Evolutionary conservation across 495 filamentous ascomycete species (phyloP), one percentile per base, ranked within the genome.

Genomic region (Hypoxylon subgilvum): DNA sequence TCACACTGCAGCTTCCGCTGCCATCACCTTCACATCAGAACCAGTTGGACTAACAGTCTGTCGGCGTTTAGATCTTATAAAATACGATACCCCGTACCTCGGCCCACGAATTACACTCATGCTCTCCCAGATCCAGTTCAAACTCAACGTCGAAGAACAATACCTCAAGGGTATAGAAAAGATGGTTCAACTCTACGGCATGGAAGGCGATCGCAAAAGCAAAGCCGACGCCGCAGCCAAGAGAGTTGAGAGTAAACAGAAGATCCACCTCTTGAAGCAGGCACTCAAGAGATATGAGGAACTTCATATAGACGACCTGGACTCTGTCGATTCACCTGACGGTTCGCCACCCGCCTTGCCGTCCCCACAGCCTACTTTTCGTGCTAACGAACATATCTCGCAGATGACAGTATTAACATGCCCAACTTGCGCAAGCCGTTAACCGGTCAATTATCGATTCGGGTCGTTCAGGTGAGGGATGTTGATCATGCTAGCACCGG

Each of bases 81-180:
- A 97, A 85, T 96, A 91, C 77, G 95, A 99, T 71, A 97, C 93
- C 16, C 86, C 86, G 16, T 91, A 96, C 70, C 87, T 99, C 46
- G 94, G 94, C 21, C 95, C 95, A 27, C 91, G 95, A 52, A 99
- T 99, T 68, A 95, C 97, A 77, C 87, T 97, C 60, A 99, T 99
- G 94, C 78, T 99, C 67, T 96, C 94, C 13, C 94, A 99, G 72
- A 84, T 99, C 54, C 92, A 97, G 75, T 99, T 99, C 75, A 99
- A 99, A 75, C 78, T 97, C 39, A 97, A 93, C 66, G 95, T 99
- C 30, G 94, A 99, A 75, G 96, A 97, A 68, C 94, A 99, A 74
- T 99, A 99, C 75, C 94, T 97, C 65, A 95, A 95, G 57, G 94
- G 94, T 54, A 93, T 99, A 61, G 95, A 99, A 74, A 99, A 99